These are phyloP conservation scores for Jimgerdemannia flammicorona DNA, from an alignment of 192 early-diverging fungal genomes.

Conservation along the genomic window DNA sequence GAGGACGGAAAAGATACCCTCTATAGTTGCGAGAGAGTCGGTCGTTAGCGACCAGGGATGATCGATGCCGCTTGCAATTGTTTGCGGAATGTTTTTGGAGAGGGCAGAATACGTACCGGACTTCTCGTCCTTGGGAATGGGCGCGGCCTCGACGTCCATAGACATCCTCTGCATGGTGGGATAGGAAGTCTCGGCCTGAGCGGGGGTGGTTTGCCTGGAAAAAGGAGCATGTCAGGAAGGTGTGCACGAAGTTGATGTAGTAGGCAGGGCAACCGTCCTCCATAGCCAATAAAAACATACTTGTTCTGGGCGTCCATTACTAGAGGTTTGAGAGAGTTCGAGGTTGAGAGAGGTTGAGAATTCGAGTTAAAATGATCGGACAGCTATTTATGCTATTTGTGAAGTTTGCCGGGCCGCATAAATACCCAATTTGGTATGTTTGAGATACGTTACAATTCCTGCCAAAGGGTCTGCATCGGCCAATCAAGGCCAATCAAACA, in stretches of 20 bases:
- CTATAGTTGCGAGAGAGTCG: background rate
- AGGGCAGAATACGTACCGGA: background rate
- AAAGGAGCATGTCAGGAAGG: background rate
- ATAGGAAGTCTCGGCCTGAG: background rate
- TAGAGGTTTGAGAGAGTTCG: background rate
- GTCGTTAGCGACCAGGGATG: background rate
- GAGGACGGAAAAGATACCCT: background rate
- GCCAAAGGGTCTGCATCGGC: no score
- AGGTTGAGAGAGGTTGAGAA: background rate
- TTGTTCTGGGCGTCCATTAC: background rate
- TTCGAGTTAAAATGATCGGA: no score
- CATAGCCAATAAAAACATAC: background rate
- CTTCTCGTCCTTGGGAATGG: background rate
- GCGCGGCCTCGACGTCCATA: background rate
- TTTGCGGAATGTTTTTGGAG: no score
- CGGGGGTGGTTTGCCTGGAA: background rate
- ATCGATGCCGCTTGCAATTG: no score
- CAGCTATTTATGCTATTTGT: no score
- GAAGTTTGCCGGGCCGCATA: no score
- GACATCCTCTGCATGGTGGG: background rate
- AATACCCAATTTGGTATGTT: no score
- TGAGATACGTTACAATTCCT: no score
- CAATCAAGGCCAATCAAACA: no score
- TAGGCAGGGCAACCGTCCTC: background rate
- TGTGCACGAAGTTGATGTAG: background rate